Evolutionary conservation across 345 rosid genomes (phyloP).

Genomic region (Syzygium aromaticum): DNA sequence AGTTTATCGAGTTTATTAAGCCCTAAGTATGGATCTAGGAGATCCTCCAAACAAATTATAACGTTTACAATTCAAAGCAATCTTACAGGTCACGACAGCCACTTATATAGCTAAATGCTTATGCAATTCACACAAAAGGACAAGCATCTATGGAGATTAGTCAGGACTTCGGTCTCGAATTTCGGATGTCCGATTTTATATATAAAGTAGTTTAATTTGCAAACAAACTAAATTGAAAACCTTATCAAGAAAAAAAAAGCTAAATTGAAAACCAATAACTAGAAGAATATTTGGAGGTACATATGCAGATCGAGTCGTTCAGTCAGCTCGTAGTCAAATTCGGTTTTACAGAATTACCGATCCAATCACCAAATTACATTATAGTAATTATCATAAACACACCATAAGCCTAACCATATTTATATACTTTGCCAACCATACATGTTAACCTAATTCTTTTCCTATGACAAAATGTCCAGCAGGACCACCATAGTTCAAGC

Average conservation of each 20-base stretch:
- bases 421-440: not conserved
- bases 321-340: accelerated
- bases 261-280: not conserved
- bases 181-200: not conserved
- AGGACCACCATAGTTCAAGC: not conserved
- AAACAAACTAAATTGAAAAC: not conserved
- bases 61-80: not conserved
- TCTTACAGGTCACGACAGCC: not conserved
- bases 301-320: not conserved
- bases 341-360: not conserved
- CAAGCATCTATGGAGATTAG: not conserved
- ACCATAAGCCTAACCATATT: not conserved
- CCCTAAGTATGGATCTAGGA: not conserved
- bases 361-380: not conserved
- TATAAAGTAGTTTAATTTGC: not conserved
- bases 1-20: not conserved
- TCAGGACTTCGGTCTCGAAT: not conserved
- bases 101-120: not conserved
- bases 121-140: not conserved
- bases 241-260: too few relatives aligned
- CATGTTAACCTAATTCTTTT: not conserved
- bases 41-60: not conserved
- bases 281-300: not conserved
- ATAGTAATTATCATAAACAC: not conserved
- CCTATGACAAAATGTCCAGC: not conserved